A percentile compares a stretch with the other conserved stretches of the same genome.
Evolutionary conservation across 768 basidiomycete species (phyloP).

Genomic region (Hebeloma cylindrosporum): DNA sequence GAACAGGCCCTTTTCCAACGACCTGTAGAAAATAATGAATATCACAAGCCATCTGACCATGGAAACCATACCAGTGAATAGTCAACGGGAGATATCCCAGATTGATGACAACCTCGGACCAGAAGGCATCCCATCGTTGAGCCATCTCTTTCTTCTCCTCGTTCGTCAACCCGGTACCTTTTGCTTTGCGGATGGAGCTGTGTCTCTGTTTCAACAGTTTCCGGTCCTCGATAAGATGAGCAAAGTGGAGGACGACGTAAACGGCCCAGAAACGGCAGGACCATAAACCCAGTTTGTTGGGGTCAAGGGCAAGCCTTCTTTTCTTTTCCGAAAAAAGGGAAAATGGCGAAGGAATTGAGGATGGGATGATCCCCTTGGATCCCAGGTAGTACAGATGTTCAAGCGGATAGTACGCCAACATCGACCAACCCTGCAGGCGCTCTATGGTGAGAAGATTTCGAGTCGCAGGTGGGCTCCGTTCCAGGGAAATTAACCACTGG

Average conservation of each 20-base stretch:
- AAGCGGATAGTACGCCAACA: conserved; percentile 79
- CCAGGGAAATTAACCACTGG: conserved; percentile 77
- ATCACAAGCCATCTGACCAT: neutral
- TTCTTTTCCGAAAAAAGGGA: conserved; percentile 42
- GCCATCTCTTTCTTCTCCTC: conserved; percentile 57
- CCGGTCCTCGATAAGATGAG: conserved; percentile 68
- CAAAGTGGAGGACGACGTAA: conserved; percentile 76
- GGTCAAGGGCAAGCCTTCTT: conserved; percentile 45
- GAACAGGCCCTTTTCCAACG: conserved; percentile 64
- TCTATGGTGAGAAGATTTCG: conserved; percentile 72
- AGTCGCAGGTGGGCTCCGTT: conserved; percentile 71
- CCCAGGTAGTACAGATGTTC: conserved; percentile 74
- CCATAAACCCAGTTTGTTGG: conserved; percentile 57
- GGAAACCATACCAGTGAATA: conserved; percentile 65
- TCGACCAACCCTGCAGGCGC: conserved; percentile 75
- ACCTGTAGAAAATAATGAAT: conserved; percentile 46
- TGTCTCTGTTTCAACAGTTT: conserved; percentile 56
- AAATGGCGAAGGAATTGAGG: conserved; percentile 46
- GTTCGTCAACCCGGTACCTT: conserved; percentile 44
- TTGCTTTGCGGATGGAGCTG: conserved; percentile 56
- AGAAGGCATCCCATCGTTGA: conserved; percentile 64
- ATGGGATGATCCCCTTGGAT: conserved; percentile 59
- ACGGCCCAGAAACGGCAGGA: conserved; percentile 81
- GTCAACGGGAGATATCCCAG: conserved; percentile 79
- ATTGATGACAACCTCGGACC: conserved; percentile 73